A percentile compares a stretch with the other conserved stretches of the same genome.
Evolutionary conservation across 306 rosid genomes (phyloP).

Genomic region (Carpinus fangiana): DNA sequence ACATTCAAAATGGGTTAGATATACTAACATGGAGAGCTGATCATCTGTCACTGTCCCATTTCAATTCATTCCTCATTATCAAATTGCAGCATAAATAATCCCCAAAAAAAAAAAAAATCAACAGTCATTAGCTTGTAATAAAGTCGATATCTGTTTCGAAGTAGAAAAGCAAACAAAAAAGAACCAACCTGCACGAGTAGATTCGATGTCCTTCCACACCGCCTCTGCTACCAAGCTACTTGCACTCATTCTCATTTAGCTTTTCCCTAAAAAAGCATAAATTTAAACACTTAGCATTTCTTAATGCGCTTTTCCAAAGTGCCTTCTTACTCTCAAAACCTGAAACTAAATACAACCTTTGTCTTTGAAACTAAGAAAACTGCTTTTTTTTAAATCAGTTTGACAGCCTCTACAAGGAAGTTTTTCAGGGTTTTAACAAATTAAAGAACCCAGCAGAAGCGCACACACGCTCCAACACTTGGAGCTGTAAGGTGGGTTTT

Average conservation of each 20-base stretch:
- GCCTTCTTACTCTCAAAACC: neutral
- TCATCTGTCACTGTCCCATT: slow-evolving; percentile 44
- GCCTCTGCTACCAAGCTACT: slow-evolving; percentile 43
- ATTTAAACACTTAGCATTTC: neutral
- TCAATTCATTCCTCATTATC: slow-evolving; percentile 11
- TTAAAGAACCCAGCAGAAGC: neutral
- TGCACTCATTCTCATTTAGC: slow-evolving; percentile 31
- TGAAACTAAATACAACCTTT: neutral
- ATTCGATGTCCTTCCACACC: slow-evolving; percentile 49
- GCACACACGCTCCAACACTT: neutral
- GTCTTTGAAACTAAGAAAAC: neutral
- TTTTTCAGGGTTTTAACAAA: neutral
- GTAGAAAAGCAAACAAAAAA: neutral
- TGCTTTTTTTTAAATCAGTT: neutral
- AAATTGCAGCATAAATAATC: neutral
- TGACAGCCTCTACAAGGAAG: neutral
- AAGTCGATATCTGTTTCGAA: neutral
- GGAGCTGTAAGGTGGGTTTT: neutral
- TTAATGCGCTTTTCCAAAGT: neutral
- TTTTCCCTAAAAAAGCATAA: neutral
- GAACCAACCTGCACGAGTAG: slow-evolving; percentile 37
- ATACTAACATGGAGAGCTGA: slow-evolving; percentile 51
- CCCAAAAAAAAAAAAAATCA: neutral
- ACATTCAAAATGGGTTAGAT: neutral
- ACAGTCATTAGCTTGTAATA: neutral